Percentiles rank a stretch among this genome's conserved stretches.
Conservation (phyloP, 2,329 filamentous ascomycete species). For the Hymenoscyphus fructigenus region DNA sequence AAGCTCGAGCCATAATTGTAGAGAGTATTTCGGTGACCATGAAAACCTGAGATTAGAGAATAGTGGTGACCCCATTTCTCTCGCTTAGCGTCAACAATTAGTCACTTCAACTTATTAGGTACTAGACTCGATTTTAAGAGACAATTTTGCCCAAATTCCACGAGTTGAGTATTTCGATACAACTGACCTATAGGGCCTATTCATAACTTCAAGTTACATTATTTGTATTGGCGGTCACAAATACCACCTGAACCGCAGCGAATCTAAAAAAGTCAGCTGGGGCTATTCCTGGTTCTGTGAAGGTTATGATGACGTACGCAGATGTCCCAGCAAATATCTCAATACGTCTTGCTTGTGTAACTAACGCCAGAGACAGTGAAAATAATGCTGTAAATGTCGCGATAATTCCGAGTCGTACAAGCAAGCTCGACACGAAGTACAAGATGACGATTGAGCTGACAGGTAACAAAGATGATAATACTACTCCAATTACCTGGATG, state of each 20-base stretch:
- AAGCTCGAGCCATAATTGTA: no score
- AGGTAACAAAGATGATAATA: not conserved
- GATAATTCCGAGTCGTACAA: conserved; percentile 2
- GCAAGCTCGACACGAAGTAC: conserved; percentile 3
- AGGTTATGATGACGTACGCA: not conserved
- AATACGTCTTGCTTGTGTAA: not conserved
- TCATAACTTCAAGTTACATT: no score
- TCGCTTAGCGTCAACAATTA: no score
- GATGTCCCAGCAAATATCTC: conserved; percentile 5
- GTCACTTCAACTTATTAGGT: no score
- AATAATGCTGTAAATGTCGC: not conserved
- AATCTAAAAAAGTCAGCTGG: not conserved
- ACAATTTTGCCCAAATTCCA: no score
- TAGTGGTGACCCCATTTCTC: no score
- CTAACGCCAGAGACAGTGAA: not conserved
- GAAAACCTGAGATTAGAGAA: no score
- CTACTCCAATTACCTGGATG: not conserved
- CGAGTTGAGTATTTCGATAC: no score
- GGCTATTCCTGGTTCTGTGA: not conserved
- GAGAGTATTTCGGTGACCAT: no score
- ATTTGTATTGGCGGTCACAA: no score
- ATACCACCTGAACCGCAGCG: not conserved
- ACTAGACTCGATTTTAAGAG: no score
- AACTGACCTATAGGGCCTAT: no score
- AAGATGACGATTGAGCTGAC: not conserved